Conservation (phyloP, 257 asterid species). For the Fraxinus cuspidata region DNA sequence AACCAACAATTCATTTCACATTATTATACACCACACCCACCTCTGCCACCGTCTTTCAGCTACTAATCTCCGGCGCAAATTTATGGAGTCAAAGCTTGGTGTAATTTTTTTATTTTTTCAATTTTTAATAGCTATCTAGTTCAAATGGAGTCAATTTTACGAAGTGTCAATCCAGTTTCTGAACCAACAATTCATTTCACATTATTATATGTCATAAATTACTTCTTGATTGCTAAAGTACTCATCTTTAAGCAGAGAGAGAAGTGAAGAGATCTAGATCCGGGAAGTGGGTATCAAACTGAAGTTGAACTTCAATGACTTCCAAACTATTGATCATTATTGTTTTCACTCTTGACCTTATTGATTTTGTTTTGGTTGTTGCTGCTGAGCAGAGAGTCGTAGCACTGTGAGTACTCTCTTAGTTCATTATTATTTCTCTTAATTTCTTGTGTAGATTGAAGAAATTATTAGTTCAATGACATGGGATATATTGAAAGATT, state of each 20-base stretch:
- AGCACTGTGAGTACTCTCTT: constrained; percentile 53
- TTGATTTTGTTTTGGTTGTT: constrained; percentile 83
- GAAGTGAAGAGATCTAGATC: constrained; percentile 36
- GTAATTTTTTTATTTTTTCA: too few relatives aligned
- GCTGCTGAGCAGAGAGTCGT: constrained; percentile 92
- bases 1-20: too few relatives aligned
- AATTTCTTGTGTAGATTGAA: constrained; percentile 7
- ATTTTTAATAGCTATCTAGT: too few relatives aligned
- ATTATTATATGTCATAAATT: not conserved
- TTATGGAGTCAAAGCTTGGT: too few relatives aligned
- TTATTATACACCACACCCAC: too few relatives aligned
- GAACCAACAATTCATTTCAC: too few relatives aligned
- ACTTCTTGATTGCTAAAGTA: constrained; percentile 38
- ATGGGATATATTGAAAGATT: not conserved
- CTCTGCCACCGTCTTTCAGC: too few relatives aligned
- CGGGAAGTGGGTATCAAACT: constrained; percentile 16
- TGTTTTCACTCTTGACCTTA: constrained; percentile 63
- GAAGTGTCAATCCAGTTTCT: too few relatives aligned
- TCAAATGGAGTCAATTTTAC: too few relatives aligned
- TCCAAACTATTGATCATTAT: constrained; percentile 58
- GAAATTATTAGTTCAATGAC: not conserved
- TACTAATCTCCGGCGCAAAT: too few relatives aligned
- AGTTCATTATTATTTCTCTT: not conserved
- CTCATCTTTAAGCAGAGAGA: constrained; percentile 39
- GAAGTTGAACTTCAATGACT: constrained; percentile 51